A percentile compares a stretch with the other conserved stretches of the same genome.
phyloP scores from a whole-genome alignment of 2,329 filamentous ascomycete species.

The Hypoxylon sp. region DNA sequence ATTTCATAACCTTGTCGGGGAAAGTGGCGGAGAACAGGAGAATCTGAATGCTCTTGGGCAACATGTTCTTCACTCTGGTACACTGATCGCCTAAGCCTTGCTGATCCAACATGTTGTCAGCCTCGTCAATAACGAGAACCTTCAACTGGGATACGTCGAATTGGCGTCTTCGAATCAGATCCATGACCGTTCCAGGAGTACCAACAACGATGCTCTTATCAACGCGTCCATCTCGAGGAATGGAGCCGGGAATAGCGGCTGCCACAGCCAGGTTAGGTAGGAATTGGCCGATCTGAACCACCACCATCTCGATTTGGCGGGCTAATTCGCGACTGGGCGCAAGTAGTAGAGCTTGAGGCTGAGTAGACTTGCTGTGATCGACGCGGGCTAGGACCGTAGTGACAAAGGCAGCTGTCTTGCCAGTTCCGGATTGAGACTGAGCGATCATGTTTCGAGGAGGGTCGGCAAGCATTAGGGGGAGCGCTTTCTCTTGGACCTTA shows the following conservation, averaged over 20 bases:
- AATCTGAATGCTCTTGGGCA: slow-evolving; percentile 84
- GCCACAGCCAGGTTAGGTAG: slow-evolving; percentile 81
- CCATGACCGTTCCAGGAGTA: slow-evolving; percentile 93
- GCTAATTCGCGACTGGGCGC: slow-evolving; percentile 95
- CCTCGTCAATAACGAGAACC: slow-evolving; percentile 93
- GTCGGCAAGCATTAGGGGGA: slow-evolving; percentile 88
- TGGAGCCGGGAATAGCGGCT: slow-evolving; percentile 85
- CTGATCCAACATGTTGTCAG: slow-evolving; percentile 98
- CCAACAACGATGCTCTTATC: slow-evolving; percentile 88
- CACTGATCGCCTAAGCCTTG: slow-evolving; percentile 97
- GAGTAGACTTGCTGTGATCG: slow-evolving; percentile 76
- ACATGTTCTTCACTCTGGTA: slow-evolving; percentile 83
- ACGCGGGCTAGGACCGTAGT: slow-evolving; percentile 91
- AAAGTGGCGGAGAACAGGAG: slow-evolving; percentile 97
- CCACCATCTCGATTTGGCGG: slow-evolving; percentile 91
- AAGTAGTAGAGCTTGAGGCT: slow-evolving; percentile 89
- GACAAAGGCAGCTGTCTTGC: slow-evolving; percentile 97
- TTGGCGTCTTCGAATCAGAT: slow-evolving; percentile 83
- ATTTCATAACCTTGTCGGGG: slow-evolving; percentile 86
- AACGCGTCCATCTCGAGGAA: slow-evolving; percentile 77
- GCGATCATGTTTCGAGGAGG: slow-evolving; percentile 96
- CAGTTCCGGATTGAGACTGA: slow-evolving; percentile 98
- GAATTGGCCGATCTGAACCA: slow-evolving; percentile 87
- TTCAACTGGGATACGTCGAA: slow-evolving; percentile 81
- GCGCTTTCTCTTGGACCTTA: slow-evolving; percentile 96